phyloP scores from a whole-genome alignment of 495 filamentous ascomycete genomes.

The Polyplosphaeria fusca region DNA sequence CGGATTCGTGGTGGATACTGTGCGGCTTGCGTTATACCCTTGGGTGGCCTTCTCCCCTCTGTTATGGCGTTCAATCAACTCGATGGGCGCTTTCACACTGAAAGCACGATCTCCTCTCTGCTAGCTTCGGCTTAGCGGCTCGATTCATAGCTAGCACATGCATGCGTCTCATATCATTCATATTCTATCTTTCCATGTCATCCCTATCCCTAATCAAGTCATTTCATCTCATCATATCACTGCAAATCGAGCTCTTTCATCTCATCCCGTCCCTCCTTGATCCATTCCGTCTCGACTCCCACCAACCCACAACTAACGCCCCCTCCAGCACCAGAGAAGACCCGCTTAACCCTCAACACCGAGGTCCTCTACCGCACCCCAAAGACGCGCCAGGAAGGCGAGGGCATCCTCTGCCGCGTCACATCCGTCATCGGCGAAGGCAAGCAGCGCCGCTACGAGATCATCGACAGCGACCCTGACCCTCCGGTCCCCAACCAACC shows the following conservation, averaged over 20 bases:
- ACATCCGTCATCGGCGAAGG: slow-evolving; percentile 80
- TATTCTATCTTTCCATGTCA: background rate
- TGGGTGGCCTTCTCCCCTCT: slow-evolving; percentile 2
- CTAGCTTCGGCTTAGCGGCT: no score
- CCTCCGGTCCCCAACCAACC: slow-evolving; percentile 53
- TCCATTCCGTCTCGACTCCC: background rate
- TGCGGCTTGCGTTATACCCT: slow-evolving; percentile 13
- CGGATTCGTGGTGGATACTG: no score
- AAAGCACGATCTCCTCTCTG: no score
- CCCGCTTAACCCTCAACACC: slow-evolving; percentile 61
- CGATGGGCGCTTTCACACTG: no score
- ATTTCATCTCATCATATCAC: background rate
- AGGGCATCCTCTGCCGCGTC: slow-evolving; percentile 89
- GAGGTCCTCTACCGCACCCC: slow-evolving; percentile 81
- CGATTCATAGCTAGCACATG: no score
- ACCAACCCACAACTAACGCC: background rate
- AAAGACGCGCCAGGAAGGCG: slow-evolving; percentile 68
- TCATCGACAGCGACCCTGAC: slow-evolving; percentile 90
- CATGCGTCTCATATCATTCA: no score
- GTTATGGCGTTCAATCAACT: background rate
- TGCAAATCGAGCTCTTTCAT: background rate
- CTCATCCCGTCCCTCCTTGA: background rate
- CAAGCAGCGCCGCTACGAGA: slow-evolving; percentile 84
- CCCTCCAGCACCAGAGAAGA: slow-evolving; percentile 9
- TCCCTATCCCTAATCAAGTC: background rate